Base-by-base conservation (phyloP, 139 green algal species). In the Volvox reticuliferus region DNA sequence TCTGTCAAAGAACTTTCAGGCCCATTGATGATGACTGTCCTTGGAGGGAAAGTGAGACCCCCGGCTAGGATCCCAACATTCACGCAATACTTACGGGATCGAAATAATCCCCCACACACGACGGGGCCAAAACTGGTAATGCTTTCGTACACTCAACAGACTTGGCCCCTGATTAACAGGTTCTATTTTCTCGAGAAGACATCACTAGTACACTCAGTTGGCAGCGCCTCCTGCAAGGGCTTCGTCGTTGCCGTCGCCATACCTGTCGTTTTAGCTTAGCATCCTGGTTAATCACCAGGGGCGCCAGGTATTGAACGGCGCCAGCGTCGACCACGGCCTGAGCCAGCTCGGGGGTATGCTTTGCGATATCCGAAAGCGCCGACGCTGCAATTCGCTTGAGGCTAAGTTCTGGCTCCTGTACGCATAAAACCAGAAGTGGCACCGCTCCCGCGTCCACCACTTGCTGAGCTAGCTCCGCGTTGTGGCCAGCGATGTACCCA, bases 241-340 rank as follows among this genome's bases (percentile, higher is more conserved):
- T 55, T 55, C 44, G 44, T 55, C 44, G 44, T 55, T 55, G 44
- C 44, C 44, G 44, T 55, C 2, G 67, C 28, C 71, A 20, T 67
- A 97, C 96, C 94, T 98, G 97, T 0, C 97, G 92, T 93, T 98
- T 98, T 62, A 99, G 94, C 94, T 98, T 99, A 83, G 92, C 95
- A 71, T 99, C 97, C 78, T 97, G 96, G 88, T 95, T 97, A 84
- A 96, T 91, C 17, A 99, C 93, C 83, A 98, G 93, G 0, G 96
- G 95, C 12, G 96, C 96, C 44, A 98, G 88, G 92, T 98, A 97
- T 0, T 95, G 91, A 24, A 99, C 96, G 16, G 96, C 95, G 2
- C 97, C 97, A 28, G 97, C 97, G 85, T 99, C 97, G 21, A 98
- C 97, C 37, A 99, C 94, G 5, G 95, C 94, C 93, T 98, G 96